Percentiles rank a stretch among this genome's conserved stretches.
phyloP scores from a whole-genome alignment of 306 rosid genomes.

The Canavalia gladiata region DNA sequence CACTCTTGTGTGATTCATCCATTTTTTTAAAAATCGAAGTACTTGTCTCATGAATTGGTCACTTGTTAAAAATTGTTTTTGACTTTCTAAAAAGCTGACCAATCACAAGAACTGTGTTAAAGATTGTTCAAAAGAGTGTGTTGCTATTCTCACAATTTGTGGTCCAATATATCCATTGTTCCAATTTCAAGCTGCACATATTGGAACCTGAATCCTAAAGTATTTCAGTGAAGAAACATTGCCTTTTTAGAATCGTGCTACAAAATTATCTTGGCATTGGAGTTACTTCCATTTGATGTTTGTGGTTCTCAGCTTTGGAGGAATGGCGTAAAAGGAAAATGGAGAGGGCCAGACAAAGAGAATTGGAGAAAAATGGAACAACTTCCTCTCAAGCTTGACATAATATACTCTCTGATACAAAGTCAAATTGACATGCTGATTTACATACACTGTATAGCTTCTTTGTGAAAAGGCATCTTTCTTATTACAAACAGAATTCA shows the following conservation, averaged over 20 bases:
- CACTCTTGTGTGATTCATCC: too few relatives aligned
- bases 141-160: background rate
- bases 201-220: background rate
- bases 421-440: conserved; percentile 20
- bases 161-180: background rate
- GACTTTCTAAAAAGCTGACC: too few relatives aligned
- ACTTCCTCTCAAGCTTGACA: conserved; percentile 61
- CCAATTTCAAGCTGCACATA: background rate
- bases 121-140: too few relatives aligned
- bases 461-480: background rate
- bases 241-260: background rate
- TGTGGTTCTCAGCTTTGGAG: conserved; percentile 78
- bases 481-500: background rate
- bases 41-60: too few relatives aligned
- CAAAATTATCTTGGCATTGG: conserved; percentile 3
- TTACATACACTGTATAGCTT: conserved; percentile 23
- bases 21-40: too few relatives aligned
- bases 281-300: conserved; percentile 39
- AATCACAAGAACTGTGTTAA: too few relatives aligned
- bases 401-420: background rate
- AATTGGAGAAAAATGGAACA: conserved; percentile 87
- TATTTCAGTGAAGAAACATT: background rate
- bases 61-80: too few relatives aligned
- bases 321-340: conserved; percentile 99
- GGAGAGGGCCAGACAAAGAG: conserved; percentile 89